Evolutionary conservation across 768 basidiomycete genomes (phyloP).

Genomic region (Termitomyces eurrhizus): DNA sequence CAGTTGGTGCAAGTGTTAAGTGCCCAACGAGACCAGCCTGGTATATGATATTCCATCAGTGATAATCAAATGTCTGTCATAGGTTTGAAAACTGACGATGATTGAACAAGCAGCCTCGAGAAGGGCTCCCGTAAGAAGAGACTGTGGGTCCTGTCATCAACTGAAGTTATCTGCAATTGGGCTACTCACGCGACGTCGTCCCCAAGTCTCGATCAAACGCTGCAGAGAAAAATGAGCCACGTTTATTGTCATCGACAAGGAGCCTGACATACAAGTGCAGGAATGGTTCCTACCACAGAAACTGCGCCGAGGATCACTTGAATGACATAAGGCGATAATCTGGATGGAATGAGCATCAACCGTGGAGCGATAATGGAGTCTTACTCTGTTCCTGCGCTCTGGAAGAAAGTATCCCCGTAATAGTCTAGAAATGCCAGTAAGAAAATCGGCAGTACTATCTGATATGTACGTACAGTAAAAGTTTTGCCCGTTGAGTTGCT

Average conservation of each 20-base stretch:
- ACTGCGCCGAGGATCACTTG: conserved; percentile 74
- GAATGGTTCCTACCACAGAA: conserved; percentile 67
- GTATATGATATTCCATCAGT: not conserved
- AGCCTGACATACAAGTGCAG: conserved; percentile 47
- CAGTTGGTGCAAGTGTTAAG: conserved; percentile 53
- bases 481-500: conserved; percentile 79
- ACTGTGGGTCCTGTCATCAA: conserved; percentile 29
- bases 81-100: conserved; percentile 40
- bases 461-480: conserved; percentile 56
- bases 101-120: conserved; percentile 58
- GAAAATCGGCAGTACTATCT: not conserved
- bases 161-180: not conserved
- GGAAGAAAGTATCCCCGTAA: conserved; percentile 79
- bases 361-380: conserved; percentile 10
- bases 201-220: conserved; percentile 68
- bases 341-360: conserved; percentile 13
- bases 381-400: conserved; percentile 63
- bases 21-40: conserved; percentile 73
- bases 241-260: not conserved
- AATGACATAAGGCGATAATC: conserved; percentile 69
- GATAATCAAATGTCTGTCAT: not conserved
- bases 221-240: conserved; percentile 12
- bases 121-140: conserved; percentile 61
- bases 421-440: conserved; percentile 45
- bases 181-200: conserved; percentile 55